Evolutionary conservation across 1,139 yeast genomes (phyloP).

Genomic region (Saccharomyces hybrid): DNA sequence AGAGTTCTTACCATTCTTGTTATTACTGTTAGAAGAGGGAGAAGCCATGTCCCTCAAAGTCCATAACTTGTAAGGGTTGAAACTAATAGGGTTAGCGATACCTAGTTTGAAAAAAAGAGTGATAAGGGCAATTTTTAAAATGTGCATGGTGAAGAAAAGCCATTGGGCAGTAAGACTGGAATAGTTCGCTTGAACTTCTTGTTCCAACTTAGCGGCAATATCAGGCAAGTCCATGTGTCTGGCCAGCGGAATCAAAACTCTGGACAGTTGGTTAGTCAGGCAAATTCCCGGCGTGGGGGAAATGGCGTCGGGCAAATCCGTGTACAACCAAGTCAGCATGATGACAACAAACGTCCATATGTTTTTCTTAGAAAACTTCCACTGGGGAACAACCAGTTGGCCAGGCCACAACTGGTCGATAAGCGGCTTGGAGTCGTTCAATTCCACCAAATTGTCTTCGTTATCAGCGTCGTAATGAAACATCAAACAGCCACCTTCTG

Average conservation of each 20-base stretch:
- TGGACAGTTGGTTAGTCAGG: constrained; percentile 57
- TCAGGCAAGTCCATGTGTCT: constrained; percentile 31
- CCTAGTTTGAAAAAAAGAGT: constrained; percentile 60
- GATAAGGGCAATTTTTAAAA: constrained; percentile 51
- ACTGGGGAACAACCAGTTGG: constrained; percentile 74
- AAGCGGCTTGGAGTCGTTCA: constrained; percentile 43
- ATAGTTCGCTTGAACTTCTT: constrained; percentile 38
- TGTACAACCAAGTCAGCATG: constrained; percentile 70
- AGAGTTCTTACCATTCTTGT: constrained; percentile 35
- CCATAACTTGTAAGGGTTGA: constrained; percentile 37
- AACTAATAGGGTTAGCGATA: constrained; percentile 62
- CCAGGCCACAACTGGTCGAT: constrained; percentile 77
- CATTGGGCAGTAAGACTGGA: constrained; percentile 48
- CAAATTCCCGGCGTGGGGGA: constrained; percentile 91
- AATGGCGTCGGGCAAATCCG: constrained; percentile 82
- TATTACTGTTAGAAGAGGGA: constrained; percentile 19
- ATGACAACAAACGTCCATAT: constrained; percentile 40
- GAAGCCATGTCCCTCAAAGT: constrained; percentile 23
- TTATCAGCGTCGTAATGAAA: constrained; percentile 55
- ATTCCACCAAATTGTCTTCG: constrained; percentile 36
- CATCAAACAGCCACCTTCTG: constrained; percentile 73
- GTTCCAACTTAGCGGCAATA: constrained; percentile 41
- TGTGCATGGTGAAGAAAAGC: constrained; percentile 64
- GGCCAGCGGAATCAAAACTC: constrained; percentile 35
- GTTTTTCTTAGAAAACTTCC: constrained; percentile 53